Conservation (phyloP, 257 asterid species). For the Asclepias syriaca region DNA sequence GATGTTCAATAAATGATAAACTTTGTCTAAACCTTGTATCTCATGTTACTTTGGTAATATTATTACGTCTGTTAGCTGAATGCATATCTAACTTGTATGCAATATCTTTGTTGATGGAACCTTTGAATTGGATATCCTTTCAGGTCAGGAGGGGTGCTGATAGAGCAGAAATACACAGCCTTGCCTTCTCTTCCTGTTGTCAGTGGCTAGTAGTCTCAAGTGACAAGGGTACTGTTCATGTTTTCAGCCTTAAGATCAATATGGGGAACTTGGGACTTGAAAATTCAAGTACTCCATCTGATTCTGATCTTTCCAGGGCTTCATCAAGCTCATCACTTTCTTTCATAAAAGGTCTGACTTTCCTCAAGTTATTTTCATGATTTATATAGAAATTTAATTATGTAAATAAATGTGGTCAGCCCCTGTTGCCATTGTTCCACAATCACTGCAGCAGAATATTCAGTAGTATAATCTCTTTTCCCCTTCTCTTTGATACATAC, state of each 20-base stretch:
- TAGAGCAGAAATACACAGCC: conserved; percentile 87
- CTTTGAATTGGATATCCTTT: neutral
- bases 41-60: neutral
- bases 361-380: neutral
- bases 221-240: conserved; percentile 95
- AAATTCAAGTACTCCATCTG: conserved; percentile 44
- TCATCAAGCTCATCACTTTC: conserved; percentile 68
- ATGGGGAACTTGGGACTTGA: conserved; percentile 49
- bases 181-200: conserved; percentile 75
- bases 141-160: conserved; percentile 98
- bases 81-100: neutral
- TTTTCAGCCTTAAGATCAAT: conserved; percentile 68
- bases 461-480: neutral
- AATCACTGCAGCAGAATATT: neutral
- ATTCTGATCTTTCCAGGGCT: conserved; percentile 33
- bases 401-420: neutral
- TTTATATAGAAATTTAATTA: neutral
- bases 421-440: neutral
- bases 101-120: neutral
- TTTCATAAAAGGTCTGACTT: conserved; percentile 64
- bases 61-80: neutral
- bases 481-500: neutral
- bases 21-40: neutral
- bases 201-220: conserved; percentile 97
- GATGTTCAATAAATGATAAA: neutral